Conservation (phyloP, 2,329 filamentous ascomycete genomes). For the Ceratocystis variospora region DNA sequence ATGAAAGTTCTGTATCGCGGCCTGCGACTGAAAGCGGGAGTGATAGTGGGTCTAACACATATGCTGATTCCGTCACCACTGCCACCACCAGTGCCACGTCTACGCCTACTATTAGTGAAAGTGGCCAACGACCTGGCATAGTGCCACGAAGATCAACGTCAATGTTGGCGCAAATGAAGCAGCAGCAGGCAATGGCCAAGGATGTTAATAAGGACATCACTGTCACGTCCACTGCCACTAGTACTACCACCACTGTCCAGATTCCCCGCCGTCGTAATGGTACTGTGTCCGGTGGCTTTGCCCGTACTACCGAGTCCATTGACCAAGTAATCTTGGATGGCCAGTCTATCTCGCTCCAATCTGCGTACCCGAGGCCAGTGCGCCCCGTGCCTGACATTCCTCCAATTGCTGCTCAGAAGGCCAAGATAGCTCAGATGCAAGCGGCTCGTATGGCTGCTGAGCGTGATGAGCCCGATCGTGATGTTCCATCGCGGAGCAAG, state of each 20-base stretch:
- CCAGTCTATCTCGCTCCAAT: slow-evolving; percentile 11
- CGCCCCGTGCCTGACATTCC: slow-evolving; percentile 17
- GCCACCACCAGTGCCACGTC: slow-evolving; percentile 6
- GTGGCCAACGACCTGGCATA: slow-evolving; percentile 12
- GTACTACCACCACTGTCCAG: slow-evolving; percentile 13
- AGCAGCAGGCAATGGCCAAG: slow-evolving; percentile 1
- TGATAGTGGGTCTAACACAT: slow-evolving; percentile 11
- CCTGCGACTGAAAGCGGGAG: slow-evolving; percentile 13
- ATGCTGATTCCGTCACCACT: slow-evolving; percentile 12
- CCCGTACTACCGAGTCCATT: slow-evolving; percentile 9
- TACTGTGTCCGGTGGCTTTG: slow-evolving; percentile 10
- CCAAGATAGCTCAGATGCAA: slow-evolving; percentile 16
- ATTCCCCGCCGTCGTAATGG: slow-evolving; percentile 13
- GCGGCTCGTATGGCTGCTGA: slow-evolving; percentile 11
- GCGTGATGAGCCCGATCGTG: slow-evolving; percentile 9
- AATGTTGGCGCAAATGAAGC: slow-evolving; percentile 13
- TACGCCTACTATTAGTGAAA: not conserved
- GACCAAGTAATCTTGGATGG: slow-evolving; percentile 11
- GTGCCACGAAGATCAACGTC: slow-evolving; percentile 17
- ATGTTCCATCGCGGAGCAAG: not conserved
- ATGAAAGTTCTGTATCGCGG: slow-evolving; percentile 8
- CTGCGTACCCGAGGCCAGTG: slow-evolving; percentile 11
- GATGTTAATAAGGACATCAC: slow-evolving; percentile 10
- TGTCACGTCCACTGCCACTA: slow-evolving; percentile 10
- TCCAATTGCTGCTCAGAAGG: slow-evolving; percentile 16